Conservation (phyloP, 2,329 filamentous ascomycete species). For the Colletotrichum sp. region DNA sequence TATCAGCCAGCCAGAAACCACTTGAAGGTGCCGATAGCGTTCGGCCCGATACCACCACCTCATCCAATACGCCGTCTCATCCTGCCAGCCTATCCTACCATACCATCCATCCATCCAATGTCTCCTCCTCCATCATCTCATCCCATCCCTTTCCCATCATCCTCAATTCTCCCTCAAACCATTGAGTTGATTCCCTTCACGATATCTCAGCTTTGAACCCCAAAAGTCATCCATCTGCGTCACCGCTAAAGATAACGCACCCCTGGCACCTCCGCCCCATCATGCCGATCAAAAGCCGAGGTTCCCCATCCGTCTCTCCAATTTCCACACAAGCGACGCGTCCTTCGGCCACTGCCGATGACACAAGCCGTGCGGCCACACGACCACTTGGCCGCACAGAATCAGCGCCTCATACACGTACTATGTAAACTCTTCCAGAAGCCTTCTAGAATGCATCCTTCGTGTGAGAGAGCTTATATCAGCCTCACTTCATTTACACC, state of each 20-base stretch:
- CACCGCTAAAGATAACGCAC: neutral
- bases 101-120: neutral
- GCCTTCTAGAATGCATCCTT: neutral
- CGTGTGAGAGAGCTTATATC: neutral
- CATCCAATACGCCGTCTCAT: neutral
- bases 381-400: neutral
- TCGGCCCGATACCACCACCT: neutral
- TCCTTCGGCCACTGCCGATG: neutral
- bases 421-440: neutral
- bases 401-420: too few species aligned
- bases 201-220: neutral
- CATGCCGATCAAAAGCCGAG: slow-evolving; percentile 15
- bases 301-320: neutral
- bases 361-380: neutral
- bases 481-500: neutral
- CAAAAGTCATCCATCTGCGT: neutral
- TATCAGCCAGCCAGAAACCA: neutral
- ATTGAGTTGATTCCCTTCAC: neutral
- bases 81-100: neutral
- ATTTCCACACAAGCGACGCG: neutral
- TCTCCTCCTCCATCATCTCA: neutral
- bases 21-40: neutral
- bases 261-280: neutral
- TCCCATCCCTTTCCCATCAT: neutral
- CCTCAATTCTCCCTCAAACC: neutral